Evolutionary conservation across 305 asterid genomes (phyloP).

Genomic region (Fraxinus greggii): DNA sequence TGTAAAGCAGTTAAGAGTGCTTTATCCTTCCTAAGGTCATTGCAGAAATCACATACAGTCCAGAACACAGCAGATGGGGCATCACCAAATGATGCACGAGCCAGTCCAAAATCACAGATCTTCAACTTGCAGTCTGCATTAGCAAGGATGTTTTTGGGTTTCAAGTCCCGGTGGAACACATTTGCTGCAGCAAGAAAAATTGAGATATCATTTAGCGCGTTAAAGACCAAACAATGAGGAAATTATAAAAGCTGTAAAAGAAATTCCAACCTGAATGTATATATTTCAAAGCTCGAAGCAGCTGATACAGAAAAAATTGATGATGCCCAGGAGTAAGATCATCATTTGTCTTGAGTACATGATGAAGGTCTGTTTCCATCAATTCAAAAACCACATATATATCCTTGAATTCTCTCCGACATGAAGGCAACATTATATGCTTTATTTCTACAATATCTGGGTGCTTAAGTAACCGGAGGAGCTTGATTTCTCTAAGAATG

Average conservation of each 20-base stretch:
- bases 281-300: constrained; percentile 88
- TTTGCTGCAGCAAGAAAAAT: constrained; percentile 56
- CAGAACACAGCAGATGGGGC: constrained; percentile 91
- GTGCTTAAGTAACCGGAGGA: constrained; percentile 77
- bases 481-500: constrained; percentile 90
- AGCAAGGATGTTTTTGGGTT: constrained; percentile 93
- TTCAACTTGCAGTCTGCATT: constrained; percentile 94
- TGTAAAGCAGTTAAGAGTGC: constrained; percentile 7
- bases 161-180: constrained; percentile 83
- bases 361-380: constrained; percentile 98
- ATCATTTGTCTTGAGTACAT: constrained; percentile 80
- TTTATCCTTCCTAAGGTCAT: constrained; percentile 23
- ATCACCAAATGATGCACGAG: constrained; percentile 91
- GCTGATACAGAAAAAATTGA: constrained; percentile 93
- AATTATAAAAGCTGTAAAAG: constrained; percentile 12
- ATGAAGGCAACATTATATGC: constrained; percentile 88
- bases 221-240: background rate
- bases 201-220: background rate
- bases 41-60: constrained; percentile 61
- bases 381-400: constrained; percentile 87
- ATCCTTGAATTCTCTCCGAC: constrained; percentile 89
- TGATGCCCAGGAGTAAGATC: constrained; percentile 90
- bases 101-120: constrained; percentile 94
- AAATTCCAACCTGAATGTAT: constrained; percentile 69
- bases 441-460: constrained; percentile 89